Base-by-base conservation (phyloP, 1,284 basidiomycete species). In the Phenoliferia sp. region DNA sequence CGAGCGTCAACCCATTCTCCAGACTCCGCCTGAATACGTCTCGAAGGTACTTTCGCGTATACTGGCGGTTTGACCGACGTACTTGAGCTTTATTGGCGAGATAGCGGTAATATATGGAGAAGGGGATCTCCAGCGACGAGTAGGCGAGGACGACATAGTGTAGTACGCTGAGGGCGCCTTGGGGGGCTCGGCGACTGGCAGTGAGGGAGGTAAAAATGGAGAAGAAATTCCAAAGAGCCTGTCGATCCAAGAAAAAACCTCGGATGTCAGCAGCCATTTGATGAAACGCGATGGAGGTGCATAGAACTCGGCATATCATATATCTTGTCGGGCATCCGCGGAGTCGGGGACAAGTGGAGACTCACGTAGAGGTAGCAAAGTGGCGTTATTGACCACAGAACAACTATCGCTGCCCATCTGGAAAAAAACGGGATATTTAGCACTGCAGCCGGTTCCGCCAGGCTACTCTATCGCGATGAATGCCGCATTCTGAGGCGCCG, bases 21-120 rank as follows among this genome's bases (percentile, higher is more conserved):
- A 92, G 80, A 12, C 86, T 82, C 59, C 84, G 82, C 59, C 80
- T 79, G 75, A 88, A 82, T 77, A 88, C 84, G 4, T 83, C 76
- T 71, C 85, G 83, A 57, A 91, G 83, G 75, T 88, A 69, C 36
- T 69, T 66, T 15, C 72, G 64, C 22, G 68, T 39, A 50, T 73
- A 68, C 10, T 56, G 57, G 1, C 68, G 65, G 5, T 67, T 54
- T 12, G 44, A 19, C 1, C 69, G 59, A 22, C 68, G 58, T 7
- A 33, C 33, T 50, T 76, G 69, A 15, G 81, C 80, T 61, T 87
- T 83, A 60, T 90, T 81, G 35, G 84, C 82, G 48, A 92, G 84
- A 68, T 83, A 80, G 67, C 80, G 80, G 75, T 90, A 85, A 78
- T 90, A 87, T 52, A 91, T 76, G 69, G 87, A 88, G 80, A 94